phyloP scores from a whole-genome alignment of 129 eudicot genomes.

The Centella asiatica region DNA sequence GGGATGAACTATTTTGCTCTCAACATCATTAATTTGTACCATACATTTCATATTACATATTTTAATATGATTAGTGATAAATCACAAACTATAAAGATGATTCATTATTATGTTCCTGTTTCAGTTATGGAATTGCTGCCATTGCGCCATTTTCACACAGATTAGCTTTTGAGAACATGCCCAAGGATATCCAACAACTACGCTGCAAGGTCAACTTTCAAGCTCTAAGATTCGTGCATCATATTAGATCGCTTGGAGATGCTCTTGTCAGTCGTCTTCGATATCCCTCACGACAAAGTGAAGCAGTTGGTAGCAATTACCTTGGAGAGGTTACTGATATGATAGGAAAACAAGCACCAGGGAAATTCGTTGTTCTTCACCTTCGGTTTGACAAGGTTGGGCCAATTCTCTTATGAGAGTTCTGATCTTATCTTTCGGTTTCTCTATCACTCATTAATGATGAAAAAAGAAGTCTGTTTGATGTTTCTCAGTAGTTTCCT shows the following conservation, averaged over 20 bases:
- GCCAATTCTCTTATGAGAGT: background rate
- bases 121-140: conserved; percentile 91
- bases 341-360: conserved; percentile 28
- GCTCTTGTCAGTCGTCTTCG: conserved; percentile 71
- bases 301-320: conserved; percentile 36
- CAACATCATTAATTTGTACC: background rate
- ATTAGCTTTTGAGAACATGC: conserved; percentile 85
- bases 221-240: conserved; percentile 68
- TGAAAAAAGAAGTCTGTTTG: background rate
- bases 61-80: too few species aligned
- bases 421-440: too few species aligned
- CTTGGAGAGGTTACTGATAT: conserved; percentile 36
- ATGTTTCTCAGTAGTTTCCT: background rate
- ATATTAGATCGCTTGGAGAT: conserved; percentile 72
- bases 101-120: conserved; percentile 8
- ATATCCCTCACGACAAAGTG: conserved; percentile 30
- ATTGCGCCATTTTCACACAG: conserved; percentile 96
- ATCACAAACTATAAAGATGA: background rate
- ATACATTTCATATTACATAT: too few species aligned
- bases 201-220: conserved; percentile 93
- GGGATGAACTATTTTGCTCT: background rate
- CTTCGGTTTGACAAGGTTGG: conserved; percentile 92
- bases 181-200: conserved; percentile 61
- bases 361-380: conserved; percentile 79
- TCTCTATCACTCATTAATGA: too few species aligned